Evolutionary conservation across 108 stramenopile species (phyloP).

Genomic region (Craspedostauros australis): DNA sequence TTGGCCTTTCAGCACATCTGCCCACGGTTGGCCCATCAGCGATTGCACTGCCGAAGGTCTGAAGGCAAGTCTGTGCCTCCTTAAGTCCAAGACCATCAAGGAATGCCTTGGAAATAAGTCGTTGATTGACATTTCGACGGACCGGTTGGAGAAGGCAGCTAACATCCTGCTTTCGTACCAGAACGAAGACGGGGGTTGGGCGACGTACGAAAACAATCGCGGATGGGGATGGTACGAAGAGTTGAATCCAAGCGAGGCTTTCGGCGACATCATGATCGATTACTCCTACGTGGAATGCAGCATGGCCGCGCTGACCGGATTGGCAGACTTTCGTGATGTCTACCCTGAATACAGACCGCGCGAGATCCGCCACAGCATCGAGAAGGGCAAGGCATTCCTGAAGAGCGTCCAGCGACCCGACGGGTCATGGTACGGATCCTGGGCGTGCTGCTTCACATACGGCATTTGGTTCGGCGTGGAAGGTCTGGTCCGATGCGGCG

Average conservation of each 20-base stretch:
- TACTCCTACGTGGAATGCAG: slow-evolving; percentile 98
- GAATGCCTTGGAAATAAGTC: slow-evolving; percentile 37
- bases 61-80: slow-evolving; percentile 75
- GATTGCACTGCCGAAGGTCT: slow-evolving; percentile 98
- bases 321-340: slow-evolving; percentile 82
- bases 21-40: slow-evolving; percentile 98
- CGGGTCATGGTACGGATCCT: slow-evolving; percentile 94
- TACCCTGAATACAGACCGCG: slow-evolving; percentile 69
- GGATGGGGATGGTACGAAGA: slow-evolving; percentile 96
- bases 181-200: slow-evolving; percentile 98
- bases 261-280: slow-evolving; percentile 99
- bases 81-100: slow-evolving; percentile 47
- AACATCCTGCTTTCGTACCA: slow-evolving; percentile 88
- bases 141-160: slow-evolving; percentile 74
- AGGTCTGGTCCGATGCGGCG: slow-evolving; percentile 81
- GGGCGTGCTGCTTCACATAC: slow-evolving; percentile 95
- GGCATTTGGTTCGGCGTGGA: slow-evolving; percentile 97
- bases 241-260: slow-evolving; percentile 96
- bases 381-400: slow-evolving; percentile 82
- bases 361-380: slow-evolving; percentile 71
- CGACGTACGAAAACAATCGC: slow-evolving; percentile 98
- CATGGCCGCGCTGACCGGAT: slow-evolving; percentile 91
- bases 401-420: slow-evolving; percentile 90
- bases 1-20: slow-evolving; percentile 97
- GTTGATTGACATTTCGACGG: slow-evolving; percentile 41